phyloP scores from a whole-genome alignment of 2,329 filamentous ascomycete species.

The Endoconidiophora polonica region DNA sequence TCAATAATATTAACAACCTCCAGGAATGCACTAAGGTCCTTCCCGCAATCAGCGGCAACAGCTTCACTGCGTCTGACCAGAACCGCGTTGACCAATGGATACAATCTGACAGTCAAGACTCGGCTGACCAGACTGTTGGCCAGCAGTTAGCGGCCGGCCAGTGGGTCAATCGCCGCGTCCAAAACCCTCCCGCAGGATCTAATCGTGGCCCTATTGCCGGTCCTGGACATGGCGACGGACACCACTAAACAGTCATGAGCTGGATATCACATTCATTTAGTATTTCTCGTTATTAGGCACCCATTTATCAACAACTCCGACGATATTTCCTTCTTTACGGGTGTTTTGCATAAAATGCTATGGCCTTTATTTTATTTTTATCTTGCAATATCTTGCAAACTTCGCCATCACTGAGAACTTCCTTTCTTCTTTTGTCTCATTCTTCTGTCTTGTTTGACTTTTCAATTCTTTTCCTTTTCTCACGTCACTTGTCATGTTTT shows the following conservation, averaged over 20 bases:
- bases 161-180: not conserved
- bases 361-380: not conserved
- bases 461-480: not conserved
- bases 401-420: not conserved
- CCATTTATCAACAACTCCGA: not conserved
- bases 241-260: too few relatives aligned
- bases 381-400: too few relatives aligned
- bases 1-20: slow-evolving; percentile 38
- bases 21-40: slow-evolving; percentile 38
- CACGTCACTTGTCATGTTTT: too few relatives aligned
- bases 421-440: not conserved
- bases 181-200: too few relatives aligned
- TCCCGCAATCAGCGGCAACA: slow-evolving; percentile 18
- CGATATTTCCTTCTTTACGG: not conserved
- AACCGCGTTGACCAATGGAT: slow-evolving; percentile 18
- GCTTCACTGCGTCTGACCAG: slow-evolving; percentile 13
- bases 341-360: not conserved
- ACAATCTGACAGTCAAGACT: not conserved
- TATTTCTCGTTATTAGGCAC: too few relatives aligned
- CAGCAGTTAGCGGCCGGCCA: not conserved
- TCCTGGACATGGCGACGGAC: too few relatives aligned
- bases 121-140: not conserved
- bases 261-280: too few relatives aligned
- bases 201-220: too few relatives aligned
- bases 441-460: too few relatives aligned